phyloP scores from a whole-genome alignment of 805 yeast genomes.

The Suhomyces sp. region DNA sequence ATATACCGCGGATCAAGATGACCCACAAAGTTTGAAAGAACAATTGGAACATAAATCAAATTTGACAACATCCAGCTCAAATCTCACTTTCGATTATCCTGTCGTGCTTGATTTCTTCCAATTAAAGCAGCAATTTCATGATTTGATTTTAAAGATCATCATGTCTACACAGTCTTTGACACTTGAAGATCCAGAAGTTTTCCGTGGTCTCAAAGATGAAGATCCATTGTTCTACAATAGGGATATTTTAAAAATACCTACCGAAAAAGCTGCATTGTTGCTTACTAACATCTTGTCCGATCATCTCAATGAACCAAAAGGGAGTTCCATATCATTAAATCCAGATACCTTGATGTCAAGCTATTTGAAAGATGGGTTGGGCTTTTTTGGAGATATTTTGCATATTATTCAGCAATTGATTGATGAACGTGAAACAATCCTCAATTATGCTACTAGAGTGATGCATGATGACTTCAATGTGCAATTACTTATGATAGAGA shows the following conservation, averaged over 20 bases:
- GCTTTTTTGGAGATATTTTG: constrained; percentile 35
- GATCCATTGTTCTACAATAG: constrained; percentile 45
- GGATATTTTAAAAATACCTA: constrained; percentile 36
- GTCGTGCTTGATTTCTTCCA: constrained; percentile 69
- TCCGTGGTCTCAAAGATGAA: constrained; percentile 59
- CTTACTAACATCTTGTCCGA: constrained; percentile 47
- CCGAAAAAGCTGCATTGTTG: constrained; percentile 50
- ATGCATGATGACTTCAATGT: constrained; percentile 72
- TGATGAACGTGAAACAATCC: constrained; percentile 66
- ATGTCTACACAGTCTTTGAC: constrained; percentile 71
- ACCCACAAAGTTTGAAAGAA: constrained; percentile 12
- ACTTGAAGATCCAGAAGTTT: constrained; percentile 72
- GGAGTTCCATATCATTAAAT: constrained; percentile 36
- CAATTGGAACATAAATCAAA: constrained; percentile 6
- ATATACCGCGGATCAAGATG: constrained; percentile 20
- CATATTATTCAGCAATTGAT: constrained; percentile 55
- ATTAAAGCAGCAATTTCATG: constrained; percentile 70
- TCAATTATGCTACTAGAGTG: constrained; percentile 73
- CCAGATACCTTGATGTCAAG: constrained; percentile 40
- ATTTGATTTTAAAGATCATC: constrained; percentile 54
- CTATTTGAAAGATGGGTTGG: constrained; percentile 36
- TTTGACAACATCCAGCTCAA: constrained; percentile 11
- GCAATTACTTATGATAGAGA: constrained; percentile 51
- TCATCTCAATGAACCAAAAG: constrained; percentile 41
- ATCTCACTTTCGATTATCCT: constrained; percentile 48